Percentiles rank a stretch among this genome's conserved stretches.
Evolutionary conservation across 1,284 basidiomycete species (phyloP).

Genomic region (Microbotryomycetes sp.): DNA sequence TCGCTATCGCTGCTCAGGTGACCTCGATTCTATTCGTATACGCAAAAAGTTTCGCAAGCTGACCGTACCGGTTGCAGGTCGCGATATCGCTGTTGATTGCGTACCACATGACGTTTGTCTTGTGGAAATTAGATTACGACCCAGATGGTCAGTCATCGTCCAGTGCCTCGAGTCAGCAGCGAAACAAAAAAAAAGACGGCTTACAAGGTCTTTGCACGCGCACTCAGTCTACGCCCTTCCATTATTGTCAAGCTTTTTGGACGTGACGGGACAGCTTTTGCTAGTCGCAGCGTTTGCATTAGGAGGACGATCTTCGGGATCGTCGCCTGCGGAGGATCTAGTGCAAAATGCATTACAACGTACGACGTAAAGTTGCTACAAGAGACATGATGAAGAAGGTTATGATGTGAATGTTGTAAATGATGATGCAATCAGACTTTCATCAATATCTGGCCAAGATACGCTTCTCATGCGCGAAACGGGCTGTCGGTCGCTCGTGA

Average conservation of each 20-base stretch:
- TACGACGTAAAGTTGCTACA: too few relatives aligned
- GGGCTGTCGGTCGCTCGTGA: neutral
- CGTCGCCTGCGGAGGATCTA: too few relatives aligned
- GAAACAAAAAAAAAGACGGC: too few relatives aligned
- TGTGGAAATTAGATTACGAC: conserved; percentile 76
- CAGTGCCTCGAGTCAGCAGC: too few relatives aligned
- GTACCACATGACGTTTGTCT: conserved; percentile 56
- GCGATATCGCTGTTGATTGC: conserved; percentile 9
- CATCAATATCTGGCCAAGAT: conserved; percentile 6
- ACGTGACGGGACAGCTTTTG: conserved; percentile 80
- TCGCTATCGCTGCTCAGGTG: conserved; percentile 68
- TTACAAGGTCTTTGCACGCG: too few relatives aligned
- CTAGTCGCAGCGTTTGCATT: conserved; percentile 49
- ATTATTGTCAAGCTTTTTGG: conserved; percentile 80
- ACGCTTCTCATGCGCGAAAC: conserved; percentile 3
- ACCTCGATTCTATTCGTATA: conserved; percentile 38
- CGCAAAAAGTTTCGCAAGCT: neutral
- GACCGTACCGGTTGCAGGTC: neutral
- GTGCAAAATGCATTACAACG: too few relatives aligned
- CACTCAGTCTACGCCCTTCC: conserved; percentile 80
- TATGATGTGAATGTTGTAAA: neutral
- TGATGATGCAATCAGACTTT: neutral
- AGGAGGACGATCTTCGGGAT: too few relatives aligned
- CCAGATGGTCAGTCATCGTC: conserved; percentile 54
- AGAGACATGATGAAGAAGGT: too few relatives aligned